Base-by-base conservation (phyloP, 768 basidiomycete species). In the Suillus fuscotomentosus region DNA sequence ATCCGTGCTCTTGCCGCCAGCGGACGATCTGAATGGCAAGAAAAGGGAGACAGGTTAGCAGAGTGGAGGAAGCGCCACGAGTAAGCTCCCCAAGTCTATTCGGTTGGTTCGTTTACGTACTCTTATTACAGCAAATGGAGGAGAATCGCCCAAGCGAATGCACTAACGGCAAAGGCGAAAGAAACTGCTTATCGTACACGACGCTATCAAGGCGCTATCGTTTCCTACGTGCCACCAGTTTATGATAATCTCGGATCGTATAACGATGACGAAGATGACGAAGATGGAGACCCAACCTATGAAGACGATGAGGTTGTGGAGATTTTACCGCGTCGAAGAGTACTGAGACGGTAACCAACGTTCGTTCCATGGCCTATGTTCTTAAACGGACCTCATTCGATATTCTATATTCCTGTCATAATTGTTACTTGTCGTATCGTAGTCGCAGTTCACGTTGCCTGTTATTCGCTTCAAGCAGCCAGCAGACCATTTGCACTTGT, bases 1-100 rank as follows among this genome's bases (percentile, higher is more conserved):
- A 74, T 91, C n/a, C 66, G 70, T 8, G 76, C 80, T 20, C 80
- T 85, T 15, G 75, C 83, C 3, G 79, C 70, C 27, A 82, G 72
- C 61, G 85, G 86, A 27, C 70, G 77, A 34, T 73, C 74, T 20
- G 87, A 84, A 20, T 91, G 88, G 88, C 74, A 80, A 59, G 71
- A 73, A 15, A 80, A 71, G 42, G 90, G 88, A 0, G 68, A 68
- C 38, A 82, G 76, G 66, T 75, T 74, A 59, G 70, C 71, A 13
- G 88, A 90, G 59, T 89, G 87, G 86, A 72, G 70, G 22, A 70
- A 68, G 47, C 81, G 89, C 62, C 81, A 84, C 72, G 78, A 80
- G 90, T 90, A 68, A 71, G 85, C 75, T 51, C 60, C 31, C 43
- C 61, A 47, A 27, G 48, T 20, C 15, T 38, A 59, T 24, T 63